A percentile compares a stretch with the other conserved stretches of the same genome.
These are phyloP conservation scores for Withania somnifera DNA, from an alignment of 305 asterid species.

Conservation along the genomic window DNA sequence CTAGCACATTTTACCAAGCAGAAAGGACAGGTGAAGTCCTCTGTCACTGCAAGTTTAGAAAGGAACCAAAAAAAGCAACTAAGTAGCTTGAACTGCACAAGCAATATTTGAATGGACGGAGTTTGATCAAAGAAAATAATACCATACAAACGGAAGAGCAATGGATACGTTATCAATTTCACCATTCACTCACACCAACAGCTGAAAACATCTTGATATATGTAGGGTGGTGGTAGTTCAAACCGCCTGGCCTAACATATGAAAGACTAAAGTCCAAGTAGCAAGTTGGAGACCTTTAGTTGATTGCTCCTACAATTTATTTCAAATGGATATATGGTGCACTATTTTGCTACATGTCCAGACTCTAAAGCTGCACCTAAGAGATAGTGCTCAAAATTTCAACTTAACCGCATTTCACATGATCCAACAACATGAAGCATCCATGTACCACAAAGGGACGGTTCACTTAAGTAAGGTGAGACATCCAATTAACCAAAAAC, in stretches of 20 bases:
- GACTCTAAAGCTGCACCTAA: background rate
- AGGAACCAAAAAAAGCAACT: slow-evolving; percentile 13
- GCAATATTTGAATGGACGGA: background rate
- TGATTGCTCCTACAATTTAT: background rate
- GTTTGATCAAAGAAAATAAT: background rate
- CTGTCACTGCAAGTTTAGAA: slow-evolving; percentile 66
- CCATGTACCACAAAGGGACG: background rate
- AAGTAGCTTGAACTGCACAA: slow-evolving; percentile 14
- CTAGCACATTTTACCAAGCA: slow-evolving; percentile 96
- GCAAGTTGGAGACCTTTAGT: background rate
- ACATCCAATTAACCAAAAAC: background rate
- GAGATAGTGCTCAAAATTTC: background rate
- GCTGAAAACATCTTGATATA: background rate
- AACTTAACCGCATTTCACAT: background rate
- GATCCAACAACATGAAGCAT: background rate
- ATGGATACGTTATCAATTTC: background rate
- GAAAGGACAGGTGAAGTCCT: slow-evolving; percentile 96
- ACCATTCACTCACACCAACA: background rate
- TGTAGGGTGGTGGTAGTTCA: background rate
- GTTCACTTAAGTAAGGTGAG: background rate
- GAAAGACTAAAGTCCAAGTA: background rate
- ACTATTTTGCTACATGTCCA: background rate
- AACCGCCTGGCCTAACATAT: background rate
- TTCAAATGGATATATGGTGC: background rate
- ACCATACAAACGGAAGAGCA: background rate